Evolutionary conservation across 2,329 filamentous ascomycete genomes (phyloP).

Genomic region (Dactylellina drechsleri): DNA sequence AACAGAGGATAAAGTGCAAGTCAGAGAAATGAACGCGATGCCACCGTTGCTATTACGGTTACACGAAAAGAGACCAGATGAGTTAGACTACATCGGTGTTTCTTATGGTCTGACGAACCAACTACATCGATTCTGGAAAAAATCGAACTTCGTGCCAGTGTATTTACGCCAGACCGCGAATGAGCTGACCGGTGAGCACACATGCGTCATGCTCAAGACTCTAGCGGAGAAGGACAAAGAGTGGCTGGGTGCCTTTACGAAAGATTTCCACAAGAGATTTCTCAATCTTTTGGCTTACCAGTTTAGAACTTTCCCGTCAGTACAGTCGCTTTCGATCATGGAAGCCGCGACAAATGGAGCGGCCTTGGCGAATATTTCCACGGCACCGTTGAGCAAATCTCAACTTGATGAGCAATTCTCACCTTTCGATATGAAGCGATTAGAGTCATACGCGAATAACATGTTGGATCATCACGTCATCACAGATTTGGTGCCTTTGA

Average conservation of each 20-base stretch:
- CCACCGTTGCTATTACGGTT: conserved; percentile 91
- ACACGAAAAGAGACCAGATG: conserved; percentile 79
- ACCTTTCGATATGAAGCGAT: conserved; percentile 91
- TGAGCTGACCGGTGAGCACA: conserved; percentile 95
- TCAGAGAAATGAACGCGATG: conserved; percentile 90
- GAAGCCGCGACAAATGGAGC: conserved; percentile 82
- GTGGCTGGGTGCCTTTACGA: conserved; percentile 90
- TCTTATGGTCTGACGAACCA: conserved; percentile 89
- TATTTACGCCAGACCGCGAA: conserved; percentile 96
- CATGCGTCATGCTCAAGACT: conserved; percentile 93
- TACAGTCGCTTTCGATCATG: conserved; percentile 84
- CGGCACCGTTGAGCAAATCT: conserved; percentile 71
- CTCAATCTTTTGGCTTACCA: conserved; percentile 88
- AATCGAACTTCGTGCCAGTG: conserved; percentile 82
- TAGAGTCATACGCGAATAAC: conserved; percentile 95
- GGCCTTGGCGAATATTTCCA: conserved; percentile 68
- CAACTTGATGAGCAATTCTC: conserved; percentile 82
- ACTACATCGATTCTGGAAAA: conserved; percentile 98
- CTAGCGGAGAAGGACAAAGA: conserved; percentile 76
- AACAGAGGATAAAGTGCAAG: conserved; percentile 85
- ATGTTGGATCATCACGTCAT: conserved; percentile 98
- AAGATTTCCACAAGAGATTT: conserved; percentile 96
- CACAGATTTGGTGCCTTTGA: conserved; percentile 84
- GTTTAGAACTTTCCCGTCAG: conserved; percentile 82
- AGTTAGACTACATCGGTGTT: conserved; percentile 91